Evolutionary conservation across 345 rosid genomes (phyloP).

Genomic region (Chamaenerion angustifolium): DNA sequence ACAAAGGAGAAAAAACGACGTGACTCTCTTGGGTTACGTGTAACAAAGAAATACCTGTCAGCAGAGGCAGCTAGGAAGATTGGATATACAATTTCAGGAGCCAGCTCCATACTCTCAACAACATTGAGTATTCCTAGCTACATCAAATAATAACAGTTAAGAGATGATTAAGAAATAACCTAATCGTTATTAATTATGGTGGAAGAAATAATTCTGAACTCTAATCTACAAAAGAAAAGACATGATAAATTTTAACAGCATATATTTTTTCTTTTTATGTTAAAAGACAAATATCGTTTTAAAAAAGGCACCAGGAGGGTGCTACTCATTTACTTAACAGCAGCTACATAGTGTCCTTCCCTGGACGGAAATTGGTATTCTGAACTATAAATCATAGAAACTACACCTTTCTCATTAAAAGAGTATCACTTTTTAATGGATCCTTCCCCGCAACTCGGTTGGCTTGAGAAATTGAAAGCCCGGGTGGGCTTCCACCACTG

Average conservation of each 20-base stretch:
- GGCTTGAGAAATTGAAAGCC: conserved; percentile 74
- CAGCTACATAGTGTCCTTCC: too few relatives aligned
- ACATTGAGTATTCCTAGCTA: conserved; percentile 91
- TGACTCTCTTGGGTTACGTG: neutral
- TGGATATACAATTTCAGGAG: conserved; percentile 67
- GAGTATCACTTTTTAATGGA: conserved; percentile 48
- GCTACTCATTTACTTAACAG: too few relatives aligned
- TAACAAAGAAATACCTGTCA: conserved; percentile 35
- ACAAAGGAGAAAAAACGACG: conserved; percentile 6
- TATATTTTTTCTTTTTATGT: too few relatives aligned
- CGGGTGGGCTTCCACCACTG: conserved; percentile 76
- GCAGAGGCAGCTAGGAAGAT: conserved; percentile 64
- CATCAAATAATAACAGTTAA: conserved; percentile 6
- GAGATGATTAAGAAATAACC: conserved; percentile 1
- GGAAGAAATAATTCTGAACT: neutral
- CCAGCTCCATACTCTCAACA: conserved; percentile 58
- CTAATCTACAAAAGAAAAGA: too few relatives aligned
- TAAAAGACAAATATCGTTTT: too few relatives aligned
- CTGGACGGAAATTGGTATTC: too few relatives aligned
- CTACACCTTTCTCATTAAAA: conserved; percentile 63
- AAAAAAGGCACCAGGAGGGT: too few relatives aligned
- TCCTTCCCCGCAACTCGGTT: conserved; percentile 64
- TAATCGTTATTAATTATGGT: neutral
- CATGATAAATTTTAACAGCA: too few relatives aligned
- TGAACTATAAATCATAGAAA: conserved; percentile 2